Evolutionary conservation across 805 yeast species (phyloP), one percentile per base, ranked within the genome.

Genomic region (Metschnikowia arizonensis): DNA sequence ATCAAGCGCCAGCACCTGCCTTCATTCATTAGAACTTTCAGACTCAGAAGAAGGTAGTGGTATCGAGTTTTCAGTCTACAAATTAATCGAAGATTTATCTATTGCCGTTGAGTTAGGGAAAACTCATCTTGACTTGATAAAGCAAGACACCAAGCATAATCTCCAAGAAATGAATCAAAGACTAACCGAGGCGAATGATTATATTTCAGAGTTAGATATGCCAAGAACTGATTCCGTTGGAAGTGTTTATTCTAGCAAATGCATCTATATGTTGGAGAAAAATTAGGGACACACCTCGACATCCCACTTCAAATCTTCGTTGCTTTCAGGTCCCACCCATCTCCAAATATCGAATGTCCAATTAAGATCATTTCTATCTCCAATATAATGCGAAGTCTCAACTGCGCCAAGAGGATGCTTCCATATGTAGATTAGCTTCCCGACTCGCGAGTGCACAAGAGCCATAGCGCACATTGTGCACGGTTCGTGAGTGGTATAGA

Each of bases 381-480:
- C 97, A 45, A 93, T 73, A 53, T 83, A 82, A 54, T 83, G 86
- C 2, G 83, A 77, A 24, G 79, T 76, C 9, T 85, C 90, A 47
- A 91, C 76, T 1, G 66, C 74, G 1, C 76, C 76, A 3, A 34
- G 25, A 6, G 77, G 74, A 2, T 76, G 66, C 11, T 54, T 49
- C 32, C 68, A 65, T 14, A 85, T 53, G 63, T 82, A 91, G 1
- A 86, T 66, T 28, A 91, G 66, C 42, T 88, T 71, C 12, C 80
- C 75, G 0, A 93, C 76, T 40, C 99, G 72, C 1, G 98, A 91
- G 61, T 93, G 99, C 9, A 90, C 82, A 33, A 93, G 69, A 0
- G 98, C 98, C 99, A 93, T 93, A 5, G 87, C 68, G 59, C 99
- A 93, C 97, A 91, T 93, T 0, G 88, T 78, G 58, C 99, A 93